Conservation (phyloP, 192 early-diverging fungal genomes). For the Backusella sp. region DNA sequence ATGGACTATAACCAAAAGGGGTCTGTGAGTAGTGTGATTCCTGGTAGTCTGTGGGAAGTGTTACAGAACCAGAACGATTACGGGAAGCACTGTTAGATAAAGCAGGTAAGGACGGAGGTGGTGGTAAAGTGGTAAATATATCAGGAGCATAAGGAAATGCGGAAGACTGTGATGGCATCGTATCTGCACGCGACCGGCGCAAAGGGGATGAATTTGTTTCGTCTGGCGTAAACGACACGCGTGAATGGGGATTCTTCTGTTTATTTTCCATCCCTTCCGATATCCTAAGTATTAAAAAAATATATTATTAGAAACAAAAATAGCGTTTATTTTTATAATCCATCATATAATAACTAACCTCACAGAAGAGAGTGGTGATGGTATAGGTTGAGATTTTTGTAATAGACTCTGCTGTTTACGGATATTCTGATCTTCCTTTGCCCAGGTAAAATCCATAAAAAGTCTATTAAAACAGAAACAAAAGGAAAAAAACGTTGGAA, state of each 20-base stretch:
- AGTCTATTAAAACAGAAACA: conserved; percentile 3
- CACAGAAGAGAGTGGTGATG: conserved; percentile 4
- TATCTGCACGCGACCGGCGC: conserved; percentile 29
- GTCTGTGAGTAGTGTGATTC: background rate
- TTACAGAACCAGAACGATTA: conserved; percentile 25
- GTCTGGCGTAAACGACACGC: conserved; percentile 10
- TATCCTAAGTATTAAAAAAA: background rate
- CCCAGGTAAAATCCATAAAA: conserved; percentile 18
- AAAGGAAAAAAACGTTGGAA: background rate
- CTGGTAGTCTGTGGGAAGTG: conserved; percentile 9
- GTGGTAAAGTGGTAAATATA: conserved; percentile 11
- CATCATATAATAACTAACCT: background rate
- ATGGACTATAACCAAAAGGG: conserved; percentile 5
- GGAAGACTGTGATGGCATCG: conserved; percentile 30
- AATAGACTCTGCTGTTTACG: conserved; percentile 14
- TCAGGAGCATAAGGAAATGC: conserved; percentile 28
- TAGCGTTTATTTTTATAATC: background rate
- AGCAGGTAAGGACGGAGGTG: background rate
- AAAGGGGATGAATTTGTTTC: background rate
- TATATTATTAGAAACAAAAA: background rate
- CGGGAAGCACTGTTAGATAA: conserved; percentile 1
- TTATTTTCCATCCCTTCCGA: background rate
- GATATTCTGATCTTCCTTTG: conserved; percentile 16
- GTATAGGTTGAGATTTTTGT: background rate
- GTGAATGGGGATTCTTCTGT: background rate